Evolutionary conservation across 2,329 filamentous ascomycete genomes (phyloP).

Genomic region (Colletotrichum viniferum): DNA sequence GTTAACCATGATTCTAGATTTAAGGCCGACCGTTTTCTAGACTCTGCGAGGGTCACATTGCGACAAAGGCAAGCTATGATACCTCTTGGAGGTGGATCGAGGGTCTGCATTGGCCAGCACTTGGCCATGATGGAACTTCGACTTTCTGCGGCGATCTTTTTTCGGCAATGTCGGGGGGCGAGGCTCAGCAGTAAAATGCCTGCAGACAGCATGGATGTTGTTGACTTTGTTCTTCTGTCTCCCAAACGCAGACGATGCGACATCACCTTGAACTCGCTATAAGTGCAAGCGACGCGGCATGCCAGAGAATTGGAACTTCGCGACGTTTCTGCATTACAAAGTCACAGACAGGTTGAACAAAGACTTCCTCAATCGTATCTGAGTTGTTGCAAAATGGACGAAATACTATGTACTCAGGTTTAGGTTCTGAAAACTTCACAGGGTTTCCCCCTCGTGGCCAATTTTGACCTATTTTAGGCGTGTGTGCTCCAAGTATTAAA

Average conservation of each 20-base stretch:
- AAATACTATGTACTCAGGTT: neutral
- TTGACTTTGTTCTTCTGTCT: conserved; percentile 34
- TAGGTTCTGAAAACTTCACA: neutral
- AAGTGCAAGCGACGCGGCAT: neutral
- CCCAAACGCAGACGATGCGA: conserved; percentile 36
- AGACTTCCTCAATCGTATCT: neutral
- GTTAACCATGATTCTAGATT: conserved; percentile 16
- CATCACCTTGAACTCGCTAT: neutral
- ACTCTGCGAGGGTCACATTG: conserved; percentile 12
- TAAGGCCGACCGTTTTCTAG: neutral
- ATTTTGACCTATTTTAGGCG: neutral
- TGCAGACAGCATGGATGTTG: conserved; percentile 37
- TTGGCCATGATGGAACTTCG: conserved; percentile 62
- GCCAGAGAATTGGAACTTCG: neutral
- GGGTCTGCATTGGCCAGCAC: conserved; percentile 59
- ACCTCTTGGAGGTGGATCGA: conserved; percentile 55
- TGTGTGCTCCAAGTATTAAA: no score
- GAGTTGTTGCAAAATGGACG: neutral
- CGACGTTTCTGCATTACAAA: neutral
- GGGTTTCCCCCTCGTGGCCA: no score
- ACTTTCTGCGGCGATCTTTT: conserved; percentile 55
- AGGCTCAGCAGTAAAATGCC: conserved; percentile 34
- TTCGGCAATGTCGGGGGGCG: conserved; percentile 47
- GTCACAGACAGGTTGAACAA: accelerated
- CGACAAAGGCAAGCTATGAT: conserved; percentile 52